Conservation (phyloP, 352 stramenopile species). For the Phytopythium litorale region DNA sequence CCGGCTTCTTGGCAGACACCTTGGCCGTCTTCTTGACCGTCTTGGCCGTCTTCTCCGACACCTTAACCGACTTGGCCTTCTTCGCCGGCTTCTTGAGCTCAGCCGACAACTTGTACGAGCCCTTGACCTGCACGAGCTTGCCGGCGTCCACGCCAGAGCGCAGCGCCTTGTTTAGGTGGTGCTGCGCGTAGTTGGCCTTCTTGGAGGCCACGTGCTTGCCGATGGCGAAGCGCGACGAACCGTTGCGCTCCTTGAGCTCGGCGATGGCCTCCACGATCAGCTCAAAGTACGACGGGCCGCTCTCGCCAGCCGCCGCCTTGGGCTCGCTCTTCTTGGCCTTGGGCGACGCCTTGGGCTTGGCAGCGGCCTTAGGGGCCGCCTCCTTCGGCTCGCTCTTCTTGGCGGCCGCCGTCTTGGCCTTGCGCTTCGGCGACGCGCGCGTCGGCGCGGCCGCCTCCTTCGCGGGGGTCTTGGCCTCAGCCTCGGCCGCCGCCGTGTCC, state of each 20-base stretch:
- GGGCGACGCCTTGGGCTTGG: constrained; percentile 17
- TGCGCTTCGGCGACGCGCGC: constrained; percentile 52
- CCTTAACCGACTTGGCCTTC: constrained; percentile 66
- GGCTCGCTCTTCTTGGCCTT: constrained; percentile 28
- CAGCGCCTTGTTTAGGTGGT: constrained; percentile 88
- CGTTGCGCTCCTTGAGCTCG: constrained; percentile 91
- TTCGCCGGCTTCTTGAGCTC: constrained; percentile 60
- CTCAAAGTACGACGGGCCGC: constrained; percentile 82
- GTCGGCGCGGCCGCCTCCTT: constrained; percentile 19
- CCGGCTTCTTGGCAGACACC: constrained; percentile 42
- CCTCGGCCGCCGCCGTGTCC: constrained; percentile 12
- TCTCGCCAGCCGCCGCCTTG: constrained; percentile 18
- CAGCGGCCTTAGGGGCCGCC: constrained; percentile 19
- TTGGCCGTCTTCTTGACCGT: constrained; percentile 51
- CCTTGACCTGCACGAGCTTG: constrained; percentile 87
- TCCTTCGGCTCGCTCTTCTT: constrained; percentile 19
- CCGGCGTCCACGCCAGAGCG: constrained; percentile 84
- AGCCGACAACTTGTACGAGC: constrained; percentile 75
- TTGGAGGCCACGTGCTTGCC: constrained; percentile 87
- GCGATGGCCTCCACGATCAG: constrained; percentile 89
- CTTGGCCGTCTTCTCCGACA: constrained; percentile 40
- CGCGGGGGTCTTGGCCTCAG: constrained; percentile 10
- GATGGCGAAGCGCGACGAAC: constrained; percentile 90
- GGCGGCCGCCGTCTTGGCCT: constrained; percentile 48
- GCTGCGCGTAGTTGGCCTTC: constrained; percentile 76